Base-by-base conservation (phyloP, 129 eudicot genomes). In the Flaveria brownii region DNA sequence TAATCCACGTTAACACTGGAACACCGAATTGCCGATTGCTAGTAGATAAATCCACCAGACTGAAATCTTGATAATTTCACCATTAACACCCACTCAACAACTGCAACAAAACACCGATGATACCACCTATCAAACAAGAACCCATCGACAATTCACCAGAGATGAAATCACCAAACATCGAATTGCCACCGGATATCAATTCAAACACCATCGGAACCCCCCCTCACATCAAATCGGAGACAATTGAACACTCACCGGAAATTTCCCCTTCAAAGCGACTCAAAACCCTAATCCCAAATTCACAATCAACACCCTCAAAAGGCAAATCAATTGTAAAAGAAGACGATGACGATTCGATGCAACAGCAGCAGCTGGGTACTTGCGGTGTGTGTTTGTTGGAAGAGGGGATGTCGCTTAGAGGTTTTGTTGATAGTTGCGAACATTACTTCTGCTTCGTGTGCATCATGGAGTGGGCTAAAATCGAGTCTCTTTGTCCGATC, bases 381-480 rank as follows among this genome's bases (percentile, higher is more conserved):
- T 93, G 98, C 55, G 98, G 98, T 6, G 87, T 93, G 10, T 93
- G 98, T 65, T 77, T 93, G 61, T 86, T 86, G 28, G 89, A 88
- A 39, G 76, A 84, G 1, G 95, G 93, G 10, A 79, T 33, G 70
- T 70, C 85, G 5, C 52, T 85, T 59, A 84, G 93, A 82, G 98
- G 98, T 13, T 73, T 14, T 45, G 85, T 93, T 22, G 91, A 93
- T 63, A 62, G 96, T 74, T 93, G 98, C 63, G 82, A 87, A 15
- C 98, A 93, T 77, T 88, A 84, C 66, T 90, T 88, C 74, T 93
- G 98, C 86, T 93, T 90, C 41, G 86, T 90, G 1, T 93, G 98
- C 78, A 88, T 93, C 51, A 88, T 90, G 87, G 98, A 93, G 74
- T 93, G 98, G 98, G 82, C 98, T 3, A 93, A 90, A 67, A 82